A percentile compares a stretch with the other conserved stretches of the same genome.
These are phyloP conservation scores for Dioscorea zingiberensis DNA, from an alignment of 106 monocot genomes.

Conservation along the genomic window DNA sequence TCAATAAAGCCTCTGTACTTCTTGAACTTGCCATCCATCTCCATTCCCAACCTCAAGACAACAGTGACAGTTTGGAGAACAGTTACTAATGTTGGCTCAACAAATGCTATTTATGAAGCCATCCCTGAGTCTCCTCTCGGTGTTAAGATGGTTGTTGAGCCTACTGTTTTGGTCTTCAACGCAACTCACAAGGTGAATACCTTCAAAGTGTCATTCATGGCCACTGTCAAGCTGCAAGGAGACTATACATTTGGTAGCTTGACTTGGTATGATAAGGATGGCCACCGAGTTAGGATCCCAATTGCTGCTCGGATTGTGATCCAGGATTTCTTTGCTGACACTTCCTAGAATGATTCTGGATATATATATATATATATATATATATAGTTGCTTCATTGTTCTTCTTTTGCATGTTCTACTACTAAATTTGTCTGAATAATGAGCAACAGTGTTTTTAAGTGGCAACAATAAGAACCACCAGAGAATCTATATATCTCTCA, in stretches of 20 bases:
- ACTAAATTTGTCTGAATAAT: too few species aligned
- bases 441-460: too few species aligned
- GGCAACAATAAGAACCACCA: too few species aligned
- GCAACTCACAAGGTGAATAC: background rate
- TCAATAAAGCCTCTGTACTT: constrained; percentile 4
- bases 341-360: constrained; percentile 1
- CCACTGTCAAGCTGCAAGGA: constrained; percentile 25
- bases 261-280: constrained; percentile 29
- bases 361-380: too few species aligned
- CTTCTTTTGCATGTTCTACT: too few species aligned
- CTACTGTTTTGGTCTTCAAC: constrained; percentile 27
- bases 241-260: constrained; percentile 53
- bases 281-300: constrained; percentile 40
- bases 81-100: constrained; percentile 47
- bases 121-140: constrained; percentile 31
- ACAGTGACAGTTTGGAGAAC: constrained; percentile 24
- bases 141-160: constrained; percentile 38
- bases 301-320: constrained; percentile 34
- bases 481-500: too few species aligned
- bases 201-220: constrained; percentile 24
- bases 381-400: background rate
- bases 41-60: constrained; percentile 41
- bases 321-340: constrained; percentile 34
- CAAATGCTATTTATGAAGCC: constrained; percentile 24
- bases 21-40: constrained; percentile 47